Evolutionary conservation across 164 flowering plant genomes (phyloP).

Genomic region (Piper longum): DNA sequence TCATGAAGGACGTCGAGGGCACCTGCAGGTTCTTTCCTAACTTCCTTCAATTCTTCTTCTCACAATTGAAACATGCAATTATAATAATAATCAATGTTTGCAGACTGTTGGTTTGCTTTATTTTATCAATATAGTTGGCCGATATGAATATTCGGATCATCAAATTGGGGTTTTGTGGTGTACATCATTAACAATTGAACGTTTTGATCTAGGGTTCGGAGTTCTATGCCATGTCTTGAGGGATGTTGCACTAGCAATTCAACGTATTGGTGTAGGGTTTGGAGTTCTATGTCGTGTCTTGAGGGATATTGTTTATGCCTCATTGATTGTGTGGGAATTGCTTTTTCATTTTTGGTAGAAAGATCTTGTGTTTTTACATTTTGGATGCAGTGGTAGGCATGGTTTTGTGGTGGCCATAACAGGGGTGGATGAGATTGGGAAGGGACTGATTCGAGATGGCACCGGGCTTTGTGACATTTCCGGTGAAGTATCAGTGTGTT

Average conservation of each 20-base stretch:
- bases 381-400: conserved; percentile 56
- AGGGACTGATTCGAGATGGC: conserved; percentile 84
- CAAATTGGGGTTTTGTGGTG: not conserved
- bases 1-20: conserved; percentile 96
- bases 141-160: too few species aligned
- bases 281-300: not conserved
- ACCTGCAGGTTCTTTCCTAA: conserved; percentile 62
- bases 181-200: too few species aligned
- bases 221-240: too few species aligned
- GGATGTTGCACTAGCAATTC: too few species aligned
- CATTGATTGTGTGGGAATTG: not conserved
- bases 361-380: not conserved
- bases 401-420: conserved; percentile 94
- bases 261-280: too few species aligned
- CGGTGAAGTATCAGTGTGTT: conserved; percentile 83
- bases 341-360: not conserved
- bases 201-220: too few species aligned
- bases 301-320: not conserved
- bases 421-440: conserved; percentile 74
- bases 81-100: too few species aligned
- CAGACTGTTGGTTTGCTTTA: too few species aligned
- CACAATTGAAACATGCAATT: too few species aligned
- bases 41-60: not conserved
- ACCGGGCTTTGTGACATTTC: conserved; percentile 92
- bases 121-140: too few species aligned